Percentiles rank a stretch among this genome's conserved stretches.
Evolutionary conservation across 2,329 filamentous ascomycete species (phyloP).

Genomic region (Apiospora phragmitis): DNA sequence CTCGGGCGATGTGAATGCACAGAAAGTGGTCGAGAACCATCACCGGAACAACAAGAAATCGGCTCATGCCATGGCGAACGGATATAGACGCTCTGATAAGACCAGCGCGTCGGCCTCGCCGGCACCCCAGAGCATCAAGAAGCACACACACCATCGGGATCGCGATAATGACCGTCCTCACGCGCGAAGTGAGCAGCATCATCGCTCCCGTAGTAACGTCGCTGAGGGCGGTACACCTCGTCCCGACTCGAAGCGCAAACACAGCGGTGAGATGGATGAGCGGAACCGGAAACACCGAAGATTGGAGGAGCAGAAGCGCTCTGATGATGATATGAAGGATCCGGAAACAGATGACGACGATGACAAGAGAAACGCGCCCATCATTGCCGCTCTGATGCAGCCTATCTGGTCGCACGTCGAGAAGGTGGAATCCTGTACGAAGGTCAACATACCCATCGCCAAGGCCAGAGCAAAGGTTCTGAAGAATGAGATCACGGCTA

Average conservation of each 20-base stretch:
- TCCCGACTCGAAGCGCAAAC: slow-evolving; percentile 62
- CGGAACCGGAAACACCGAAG: slow-evolving; percentile 52
- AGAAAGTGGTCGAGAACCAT: slow-evolving; percentile 84
- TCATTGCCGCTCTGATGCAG: slow-evolving; percentile 35
- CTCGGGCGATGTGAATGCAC: slow-evolving; percentile 72
- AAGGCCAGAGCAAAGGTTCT: slow-evolving; percentile 35
- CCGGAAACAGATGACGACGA: slow-evolving; percentile 39
- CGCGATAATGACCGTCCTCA: slow-evolving; percentile 48
- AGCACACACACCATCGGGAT: slow-evolving; percentile 45
- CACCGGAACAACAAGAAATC: slow-evolving; percentile 91
- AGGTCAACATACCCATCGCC: slow-evolving; percentile 33
- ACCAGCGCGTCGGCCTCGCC: slow-evolving; percentile 69
- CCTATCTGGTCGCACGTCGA: slow-evolving; percentile 34
- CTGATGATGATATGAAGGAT: slow-evolving; percentile 37
- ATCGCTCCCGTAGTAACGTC: slow-evolving; percentile 50
- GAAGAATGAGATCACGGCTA: slow-evolving; percentile 35
- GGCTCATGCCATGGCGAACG: slow-evolving; percentile 50
- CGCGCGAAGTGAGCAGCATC: slow-evolving; percentile 46
- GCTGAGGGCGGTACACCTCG: slow-evolving; percentile 50
- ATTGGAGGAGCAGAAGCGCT: slow-evolving; percentile 43
- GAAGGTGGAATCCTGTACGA: slow-evolving; percentile 34
- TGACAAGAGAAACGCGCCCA: slow-evolving; percentile 31
- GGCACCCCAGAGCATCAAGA: slow-evolving; percentile 55
- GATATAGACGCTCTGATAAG: slow-evolving; percentile 60
- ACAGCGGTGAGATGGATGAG: slow-evolving; percentile 54